These are phyloP conservation scores for Endocarpon pusillum DNA, from an alignment of 495 filamentous ascomycete species.

Conservation along the genomic window DNA sequence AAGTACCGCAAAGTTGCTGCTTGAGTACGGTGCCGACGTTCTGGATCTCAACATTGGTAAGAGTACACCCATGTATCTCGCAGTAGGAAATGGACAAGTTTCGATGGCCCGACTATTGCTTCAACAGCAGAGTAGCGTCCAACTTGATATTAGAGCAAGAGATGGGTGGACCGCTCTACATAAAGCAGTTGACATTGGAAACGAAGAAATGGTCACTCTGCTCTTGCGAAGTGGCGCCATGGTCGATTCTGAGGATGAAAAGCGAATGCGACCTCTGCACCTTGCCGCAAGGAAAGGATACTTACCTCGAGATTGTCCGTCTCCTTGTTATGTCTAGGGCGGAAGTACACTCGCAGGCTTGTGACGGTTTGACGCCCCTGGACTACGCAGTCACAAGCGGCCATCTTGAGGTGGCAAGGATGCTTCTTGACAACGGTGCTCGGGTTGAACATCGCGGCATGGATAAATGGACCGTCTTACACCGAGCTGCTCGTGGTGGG, in stretches of 20 bases:
- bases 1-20: neutral
- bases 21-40: slow-evolving; percentile 5
- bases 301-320: slow-evolving; percentile 4
- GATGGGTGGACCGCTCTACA: slow-evolving; percentile 11
- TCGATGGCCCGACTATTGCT: no score
- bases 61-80: no score
- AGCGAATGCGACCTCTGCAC: slow-evolving; percentile 8
- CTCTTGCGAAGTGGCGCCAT: slow-evolving; percentile 6
- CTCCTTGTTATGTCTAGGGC: slow-evolving; percentile 7
- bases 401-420: slow-evolving; percentile 5
- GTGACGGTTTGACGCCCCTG: slow-evolving; percentile 11
- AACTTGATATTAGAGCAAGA: no score
- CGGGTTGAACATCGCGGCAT: slow-evolving; percentile 8
- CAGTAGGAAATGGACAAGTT: no score
- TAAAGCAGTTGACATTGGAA: slow-evolving; percentile 7
- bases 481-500: slow-evolving; percentile 5
- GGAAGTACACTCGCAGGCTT: slow-evolving; percentile 5
- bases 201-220: slow-evolving; percentile 5
- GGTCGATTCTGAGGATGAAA: neutral
- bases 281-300: slow-evolving; percentile 8
- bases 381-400: slow-evolving; percentile 10
- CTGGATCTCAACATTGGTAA: no score
- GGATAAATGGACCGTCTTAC: slow-evolving; percentile 9
- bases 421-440: slow-evolving; percentile 6
- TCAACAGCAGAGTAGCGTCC: no score